Conservation (phyloP, 2,329 filamentous ascomycete species). For the Scedosporium minutisporum region DNA sequence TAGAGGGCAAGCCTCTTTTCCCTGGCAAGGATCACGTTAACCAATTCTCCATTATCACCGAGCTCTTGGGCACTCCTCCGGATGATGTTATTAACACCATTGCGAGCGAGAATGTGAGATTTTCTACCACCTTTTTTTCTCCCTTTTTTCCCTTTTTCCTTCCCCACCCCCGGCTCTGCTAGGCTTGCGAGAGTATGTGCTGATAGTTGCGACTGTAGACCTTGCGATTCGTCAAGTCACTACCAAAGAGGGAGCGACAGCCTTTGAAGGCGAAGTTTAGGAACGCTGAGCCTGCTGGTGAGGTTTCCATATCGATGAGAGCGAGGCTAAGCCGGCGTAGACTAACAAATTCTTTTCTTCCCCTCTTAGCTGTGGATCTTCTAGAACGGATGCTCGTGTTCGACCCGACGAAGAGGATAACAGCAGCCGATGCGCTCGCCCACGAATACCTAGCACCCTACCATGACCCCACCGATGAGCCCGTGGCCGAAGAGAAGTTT, state of each 20-base stretch:
- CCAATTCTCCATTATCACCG: slow-evolving; percentile 99
- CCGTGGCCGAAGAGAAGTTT: slow-evolving; percentile 91
- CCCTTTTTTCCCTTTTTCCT: not conserved
- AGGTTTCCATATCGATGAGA: slow-evolving; percentile 15
- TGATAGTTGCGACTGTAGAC: slow-evolving; percentile 47
- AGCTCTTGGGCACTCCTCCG: slow-evolving; percentile 88
- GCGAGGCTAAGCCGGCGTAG: not conserved
- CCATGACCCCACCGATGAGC: slow-evolving; percentile 95
- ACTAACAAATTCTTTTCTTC: not conserved
- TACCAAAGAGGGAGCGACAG: slow-evolving; percentile 88
- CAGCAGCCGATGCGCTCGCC: slow-evolving; percentile 72
- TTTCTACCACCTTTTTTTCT: not conserved
- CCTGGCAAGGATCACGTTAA: slow-evolving; percentile 99
- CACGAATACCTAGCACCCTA: slow-evolving; percentile 95
- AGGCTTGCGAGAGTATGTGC: not conserved
- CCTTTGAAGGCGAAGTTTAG: slow-evolving; percentile 84
- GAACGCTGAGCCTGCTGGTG: slow-evolving; percentile 82
- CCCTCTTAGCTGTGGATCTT: slow-evolving; percentile 67
- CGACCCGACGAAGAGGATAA: slow-evolving; percentile 91
- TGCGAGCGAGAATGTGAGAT: slow-evolving; percentile 85
- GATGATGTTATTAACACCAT: slow-evolving; percentile 99
- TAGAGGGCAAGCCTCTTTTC: slow-evolving; percentile 96
- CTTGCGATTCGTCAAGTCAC: slow-evolving; percentile 89
- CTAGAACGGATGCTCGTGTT: slow-evolving; percentile 97
- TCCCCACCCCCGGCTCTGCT: too few relatives aligned